These are phyloP conservation scores for Cercospora berteroae DNA, from an alignment of 2,329 filamentous ascomycete genomes.

Conservation along the genomic window DNA sequence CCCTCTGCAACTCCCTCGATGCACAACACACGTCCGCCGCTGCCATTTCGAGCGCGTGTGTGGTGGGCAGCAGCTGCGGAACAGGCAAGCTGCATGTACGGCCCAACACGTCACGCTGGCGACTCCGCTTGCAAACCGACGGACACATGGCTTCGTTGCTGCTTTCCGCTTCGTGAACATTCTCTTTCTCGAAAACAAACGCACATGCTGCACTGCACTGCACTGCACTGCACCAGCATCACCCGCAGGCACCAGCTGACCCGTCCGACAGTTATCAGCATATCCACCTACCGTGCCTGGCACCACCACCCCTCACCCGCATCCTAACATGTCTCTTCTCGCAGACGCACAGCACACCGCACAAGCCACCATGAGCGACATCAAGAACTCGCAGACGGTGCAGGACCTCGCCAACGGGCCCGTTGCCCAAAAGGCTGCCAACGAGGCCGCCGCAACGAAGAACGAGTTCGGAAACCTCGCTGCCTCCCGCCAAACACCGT, in stretches of 20 bases:
- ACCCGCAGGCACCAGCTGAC: conserved; percentile 19
- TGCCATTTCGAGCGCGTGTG: background rate
- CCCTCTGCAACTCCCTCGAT: background rate
- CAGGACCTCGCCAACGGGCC: conserved; percentile 54
- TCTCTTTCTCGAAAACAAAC: background rate
- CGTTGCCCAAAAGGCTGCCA: conserved; percentile 56
- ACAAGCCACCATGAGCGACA: conserved; percentile 48
- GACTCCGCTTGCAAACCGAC: background rate
- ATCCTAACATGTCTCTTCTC: conserved; percentile 23
- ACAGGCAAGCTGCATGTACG: background rate
- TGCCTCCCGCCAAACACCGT: conserved; percentile 53
- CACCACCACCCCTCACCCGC: conserved; percentile 7
- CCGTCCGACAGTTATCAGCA: conserved; percentile 19
- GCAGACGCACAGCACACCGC: conserved; percentile 51
- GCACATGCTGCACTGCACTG: background rate
- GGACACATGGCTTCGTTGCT: background rate
- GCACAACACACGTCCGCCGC: background rate
- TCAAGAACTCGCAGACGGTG: conserved; percentile 51
- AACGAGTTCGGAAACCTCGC: conserved; percentile 60
- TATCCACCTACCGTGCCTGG: conserved; percentile 15
- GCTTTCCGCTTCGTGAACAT: background rate
- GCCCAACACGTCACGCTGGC: background rate
- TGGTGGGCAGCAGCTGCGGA: background rate
- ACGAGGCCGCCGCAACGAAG: conserved; percentile 55
- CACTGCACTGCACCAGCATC: background rate